Percentiles rank a stretch among this genome's conserved stretches.
phyloP scores from a whole-genome alignment of 2,329 filamentous ascomycete species.

The Fusarium heterosporum region DNA sequence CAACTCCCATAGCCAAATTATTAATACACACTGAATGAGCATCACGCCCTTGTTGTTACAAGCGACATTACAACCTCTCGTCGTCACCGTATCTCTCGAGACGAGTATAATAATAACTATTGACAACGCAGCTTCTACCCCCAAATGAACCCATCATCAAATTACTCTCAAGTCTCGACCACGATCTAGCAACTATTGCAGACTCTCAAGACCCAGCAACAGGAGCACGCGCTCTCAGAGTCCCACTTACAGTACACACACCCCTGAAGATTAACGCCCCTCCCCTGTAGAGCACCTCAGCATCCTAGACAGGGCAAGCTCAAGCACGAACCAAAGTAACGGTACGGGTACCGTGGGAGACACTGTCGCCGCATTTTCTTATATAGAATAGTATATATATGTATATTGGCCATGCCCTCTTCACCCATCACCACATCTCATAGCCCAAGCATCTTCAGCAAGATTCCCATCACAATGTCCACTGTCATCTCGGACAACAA shows the following conservation, averaged over 20 bases:
- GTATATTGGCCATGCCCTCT: conserved; percentile 29
- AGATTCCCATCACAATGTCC: conserved; percentile 42
- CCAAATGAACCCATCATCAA: conserved; percentile 32
- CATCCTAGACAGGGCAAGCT: conserved; percentile 36
- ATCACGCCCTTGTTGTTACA: neutral
- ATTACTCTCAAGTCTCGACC: conserved; percentile 35
- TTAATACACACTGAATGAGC: neutral
- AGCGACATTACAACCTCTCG: neutral
- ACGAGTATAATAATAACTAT: neutral
- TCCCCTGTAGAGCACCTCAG: conserved; percentile 37
- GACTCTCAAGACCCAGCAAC: conserved; percentile 34
- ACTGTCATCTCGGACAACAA: conserved; percentile 43
- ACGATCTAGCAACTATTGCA: conserved; percentile 35
- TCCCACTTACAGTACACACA: conserved; percentile 23
- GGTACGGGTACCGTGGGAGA: conserved; percentile 35
- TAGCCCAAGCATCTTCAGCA: conserved; percentile 30
- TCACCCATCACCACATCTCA: conserved; percentile 26
- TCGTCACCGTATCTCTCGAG: conserved; percentile 2
- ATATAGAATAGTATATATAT: conserved; percentile 44
- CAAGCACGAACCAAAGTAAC: conserved; percentile 40
- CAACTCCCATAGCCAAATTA: conserved; percentile 4
- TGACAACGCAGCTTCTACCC: neutral
- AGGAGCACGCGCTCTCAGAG: conserved; percentile 30
- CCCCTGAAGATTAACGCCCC: conserved; percentile 28
- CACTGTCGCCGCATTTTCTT: conserved; percentile 24